These are phyloP conservation scores for Ploettnerulaceae sp. DNA, from an alignment of 2,329 filamentous ascomycete species.

Conservation along the genomic window DNA sequence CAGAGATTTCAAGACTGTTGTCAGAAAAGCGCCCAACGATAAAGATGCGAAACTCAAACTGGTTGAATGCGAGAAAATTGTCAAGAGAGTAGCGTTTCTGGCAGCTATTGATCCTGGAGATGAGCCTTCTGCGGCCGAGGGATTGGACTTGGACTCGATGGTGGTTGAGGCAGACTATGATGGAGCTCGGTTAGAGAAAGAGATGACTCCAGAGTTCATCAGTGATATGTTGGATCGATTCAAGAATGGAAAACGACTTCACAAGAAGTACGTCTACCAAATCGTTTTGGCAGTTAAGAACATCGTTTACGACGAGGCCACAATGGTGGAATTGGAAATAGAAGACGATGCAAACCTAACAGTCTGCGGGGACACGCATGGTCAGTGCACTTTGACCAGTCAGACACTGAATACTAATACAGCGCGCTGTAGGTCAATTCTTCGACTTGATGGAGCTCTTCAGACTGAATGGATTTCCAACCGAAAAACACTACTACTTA, in stretches of 20 bases:
- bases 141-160: slow-evolving; percentile 83
- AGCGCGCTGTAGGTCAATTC: slow-evolving; percentile 70
- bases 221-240: slow-evolving; percentile 96
- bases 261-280: slow-evolving; percentile 95
- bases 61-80: slow-evolving; percentile 89
- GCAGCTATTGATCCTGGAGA: slow-evolving; percentile 92
- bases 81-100: slow-evolving; percentile 87
- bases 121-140: slow-evolving; percentile 86
- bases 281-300: slow-evolving; percentile 88
- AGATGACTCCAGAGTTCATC: slow-evolving; percentile 96
- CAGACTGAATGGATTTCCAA: slow-evolving; percentile 79
- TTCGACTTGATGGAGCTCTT: slow-evolving; percentile 97
- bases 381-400: slow-evolving; percentile 42
- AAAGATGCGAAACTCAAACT: slow-evolving; percentile 88
- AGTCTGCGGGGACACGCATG: slow-evolving; percentile 96
- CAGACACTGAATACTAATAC: slow-evolving; percentile 7
- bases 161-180: slow-evolving; percentile 80
- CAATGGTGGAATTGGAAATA: slow-evolving; percentile 92
- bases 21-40: slow-evolving; percentile 80
- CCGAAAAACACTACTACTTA: slow-evolving; percentile 84
- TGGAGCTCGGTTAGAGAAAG: slow-evolving; percentile 67
- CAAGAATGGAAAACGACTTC: slow-evolving; percentile 91
- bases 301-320: slow-evolving; percentile 85
- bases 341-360: slow-evolving; percentile 75
- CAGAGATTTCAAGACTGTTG: slow-evolving; percentile 86